A percentile compares a stretch with the other conserved stretches of the same genome.
Conservation (phyloP, 495 filamentous ascomycete species). For the Chaetomium tenue region DNA sequence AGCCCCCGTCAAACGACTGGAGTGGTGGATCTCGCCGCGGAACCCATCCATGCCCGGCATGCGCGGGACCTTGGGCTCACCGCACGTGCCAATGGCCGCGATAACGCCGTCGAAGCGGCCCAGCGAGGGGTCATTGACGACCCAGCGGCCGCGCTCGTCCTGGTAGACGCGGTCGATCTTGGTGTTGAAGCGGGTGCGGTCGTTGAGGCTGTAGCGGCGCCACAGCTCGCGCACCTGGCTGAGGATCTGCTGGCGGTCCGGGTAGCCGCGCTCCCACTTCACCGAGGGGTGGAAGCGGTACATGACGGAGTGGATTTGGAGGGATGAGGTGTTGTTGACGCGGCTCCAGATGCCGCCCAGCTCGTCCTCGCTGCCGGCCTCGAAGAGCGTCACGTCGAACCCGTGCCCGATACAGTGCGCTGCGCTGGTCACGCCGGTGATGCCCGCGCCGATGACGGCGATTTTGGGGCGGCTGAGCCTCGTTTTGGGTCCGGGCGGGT, state of each 20-base stretch:
- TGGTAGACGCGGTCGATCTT: conserved; percentile 65
- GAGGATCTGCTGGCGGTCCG: conserved; percentile 69
- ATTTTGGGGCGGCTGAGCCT: conserved; percentile 60
- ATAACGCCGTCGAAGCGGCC: conserved; percentile 77
- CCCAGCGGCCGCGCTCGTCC: conserved; percentile 68
- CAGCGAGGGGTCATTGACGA: conserved; percentile 64
- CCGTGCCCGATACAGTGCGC: conserved; percentile 86
- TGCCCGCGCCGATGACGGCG: conserved; percentile 78
- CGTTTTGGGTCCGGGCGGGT: conserved; percentile 59
- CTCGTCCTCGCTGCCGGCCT: conserved; percentile 59
- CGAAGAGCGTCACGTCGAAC: conserved; percentile 78
- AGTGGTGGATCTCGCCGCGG: conserved; percentile 68
- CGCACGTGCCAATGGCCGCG: conserved; percentile 74
- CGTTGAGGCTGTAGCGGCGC: conserved; percentile 70
- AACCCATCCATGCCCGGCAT: conserved; percentile 66
- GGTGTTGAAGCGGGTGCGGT: conserved; percentile 69
- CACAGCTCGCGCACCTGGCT: conserved; percentile 68
- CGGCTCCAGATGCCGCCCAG: conserved; percentile 80
- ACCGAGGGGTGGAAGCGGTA: conserved; percentile 85
- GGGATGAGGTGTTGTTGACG: conserved; percentile 77
- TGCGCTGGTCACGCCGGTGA: conserved; percentile 79
- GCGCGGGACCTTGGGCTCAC: conserved; percentile 68
- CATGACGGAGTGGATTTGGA: conserved; percentile 84
- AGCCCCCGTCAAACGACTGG: conserved; percentile 63
- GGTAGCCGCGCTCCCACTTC: conserved; percentile 70